Evolutionary conservation across 345 rosid genomes (phyloP).

Genomic region (Hibiscus syriacus): DNA sequence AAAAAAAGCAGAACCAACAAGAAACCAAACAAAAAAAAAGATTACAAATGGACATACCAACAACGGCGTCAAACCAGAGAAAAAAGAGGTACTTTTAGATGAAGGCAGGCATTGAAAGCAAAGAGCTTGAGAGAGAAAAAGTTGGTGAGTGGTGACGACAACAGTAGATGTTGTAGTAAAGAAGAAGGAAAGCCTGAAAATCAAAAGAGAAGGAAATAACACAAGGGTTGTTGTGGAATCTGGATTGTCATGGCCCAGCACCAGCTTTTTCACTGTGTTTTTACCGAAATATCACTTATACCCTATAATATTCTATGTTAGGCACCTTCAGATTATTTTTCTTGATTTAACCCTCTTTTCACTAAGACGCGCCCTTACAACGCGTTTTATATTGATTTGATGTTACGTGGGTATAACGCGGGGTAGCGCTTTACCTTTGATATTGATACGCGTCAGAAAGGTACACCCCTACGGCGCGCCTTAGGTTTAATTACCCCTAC

Average conservation of each 20-base stretch:
- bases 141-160: conserved; percentile 6
- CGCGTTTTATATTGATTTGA: too few species aligned
- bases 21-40: not conserved
- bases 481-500: too few species aligned
- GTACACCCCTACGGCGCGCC: too few species aligned
- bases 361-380: too few species aligned
- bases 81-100: conserved; percentile 5
- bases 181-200: conserved; percentile 32
- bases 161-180: conserved; percentile 28
- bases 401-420: too few species aligned
- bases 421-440: too few species aligned
- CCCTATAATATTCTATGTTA: too few species aligned
- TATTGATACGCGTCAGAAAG: too few species aligned
- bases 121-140: conserved; percentile 13
- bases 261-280: too few species aligned
- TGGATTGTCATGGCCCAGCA: conserved; percentile 34
- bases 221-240: conserved; percentile 25
- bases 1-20: conserved; percentile 3
- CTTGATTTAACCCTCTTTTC: too few species aligned
- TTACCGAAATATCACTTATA: too few species aligned
- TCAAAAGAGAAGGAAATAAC: conserved; percentile 12
- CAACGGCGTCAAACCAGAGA: conserved; percentile 9
- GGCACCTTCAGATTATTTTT: too few species aligned
- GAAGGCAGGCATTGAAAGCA: conserved; percentile 18
- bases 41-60: conserved; percentile 23